Conservation (phyloP, 371 early-diverging fungal species). For the Circinella umbellata region DNA sequence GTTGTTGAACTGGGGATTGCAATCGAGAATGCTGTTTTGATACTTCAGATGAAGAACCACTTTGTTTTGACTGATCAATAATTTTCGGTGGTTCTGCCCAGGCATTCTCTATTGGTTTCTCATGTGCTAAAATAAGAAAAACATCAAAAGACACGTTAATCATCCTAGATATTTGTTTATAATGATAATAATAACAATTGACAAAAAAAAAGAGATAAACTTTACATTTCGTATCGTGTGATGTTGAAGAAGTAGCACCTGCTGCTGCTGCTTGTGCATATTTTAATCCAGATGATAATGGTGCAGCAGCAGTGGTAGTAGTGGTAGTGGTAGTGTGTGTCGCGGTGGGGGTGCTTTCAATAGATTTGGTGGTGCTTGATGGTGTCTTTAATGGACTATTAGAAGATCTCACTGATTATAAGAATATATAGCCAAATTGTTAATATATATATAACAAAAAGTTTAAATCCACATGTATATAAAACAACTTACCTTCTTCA, state of each 20-base stretch:
- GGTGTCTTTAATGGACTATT: conserved; percentile 19
- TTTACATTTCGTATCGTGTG: conserved; percentile 11
- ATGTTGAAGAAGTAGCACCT: conserved; percentile 13
- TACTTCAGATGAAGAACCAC: conserved; percentile 16
- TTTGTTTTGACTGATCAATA: conserved; percentile 27
- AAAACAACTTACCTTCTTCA: background rate
- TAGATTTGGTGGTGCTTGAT: conserved; percentile 7
- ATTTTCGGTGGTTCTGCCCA: conserved; percentile 40
- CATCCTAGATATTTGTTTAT: no score
- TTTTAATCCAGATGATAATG: conserved; percentile 24
- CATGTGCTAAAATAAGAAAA: background rate
- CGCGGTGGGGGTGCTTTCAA: background rate
- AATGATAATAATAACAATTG: background rate
- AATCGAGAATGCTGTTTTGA: conserved; percentile 21
- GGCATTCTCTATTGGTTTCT: conserved; percentile 19
- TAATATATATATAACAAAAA: background rate
- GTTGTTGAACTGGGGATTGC: conserved; percentile 24
- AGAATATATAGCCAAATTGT: no score
- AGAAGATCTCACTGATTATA: background rate
- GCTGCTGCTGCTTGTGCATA: conserved; percentile 43
- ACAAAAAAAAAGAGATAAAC: background rate
- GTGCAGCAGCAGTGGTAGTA: conserved; percentile 1
- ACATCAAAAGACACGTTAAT: no score
- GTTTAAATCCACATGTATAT: background rate
- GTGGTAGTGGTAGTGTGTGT: no score